Percentiles rank a stretch among this genome's conserved stretches.
phyloP scores from a whole-genome alignment of 106 monocot species.

The Dactylorhiza incarnata region DNA sequence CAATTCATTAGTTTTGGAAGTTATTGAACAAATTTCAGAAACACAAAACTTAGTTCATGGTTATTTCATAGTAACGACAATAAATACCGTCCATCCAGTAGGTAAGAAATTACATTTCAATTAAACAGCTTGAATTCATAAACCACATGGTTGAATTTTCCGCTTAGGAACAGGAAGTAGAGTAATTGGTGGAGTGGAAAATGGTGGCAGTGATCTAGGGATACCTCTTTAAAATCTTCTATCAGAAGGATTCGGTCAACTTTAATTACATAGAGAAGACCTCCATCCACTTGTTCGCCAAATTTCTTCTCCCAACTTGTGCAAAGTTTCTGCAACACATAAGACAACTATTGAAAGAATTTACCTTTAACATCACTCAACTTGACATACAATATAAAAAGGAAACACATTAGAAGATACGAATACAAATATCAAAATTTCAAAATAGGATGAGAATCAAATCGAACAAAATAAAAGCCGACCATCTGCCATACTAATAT shows the following conservation, averaged over 20 bases:
- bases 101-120: neutral
- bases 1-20: neutral
- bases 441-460: constrained; percentile 1
- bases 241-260: constrained; percentile 70
- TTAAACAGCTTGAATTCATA: constrained; percentile 3
- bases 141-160: neutral
- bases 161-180: neutral
- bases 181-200: neutral
- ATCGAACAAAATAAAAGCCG: neutral
- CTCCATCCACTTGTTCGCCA: constrained; percentile 49
- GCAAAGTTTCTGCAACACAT: constrained; percentile 53
- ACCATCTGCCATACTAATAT: neutral
- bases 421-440: neutral
- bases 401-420: neutral
- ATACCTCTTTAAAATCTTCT: constrained; percentile 91
- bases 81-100: neutral
- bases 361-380: neutral
- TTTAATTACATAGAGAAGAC: constrained; percentile 57
- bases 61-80: neutral
- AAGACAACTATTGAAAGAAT: constrained; percentile 6
- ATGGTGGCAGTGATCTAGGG: neutral
- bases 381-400: neutral
- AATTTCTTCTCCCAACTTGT: constrained; percentile 88
- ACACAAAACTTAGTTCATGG: neutral
- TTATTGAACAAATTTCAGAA: neutral